Evolutionary conservation across 345 rosid genomes (phyloP), one percentile per base, ranked within the genome.

Genomic region (Salix koriyanagi): DNA sequence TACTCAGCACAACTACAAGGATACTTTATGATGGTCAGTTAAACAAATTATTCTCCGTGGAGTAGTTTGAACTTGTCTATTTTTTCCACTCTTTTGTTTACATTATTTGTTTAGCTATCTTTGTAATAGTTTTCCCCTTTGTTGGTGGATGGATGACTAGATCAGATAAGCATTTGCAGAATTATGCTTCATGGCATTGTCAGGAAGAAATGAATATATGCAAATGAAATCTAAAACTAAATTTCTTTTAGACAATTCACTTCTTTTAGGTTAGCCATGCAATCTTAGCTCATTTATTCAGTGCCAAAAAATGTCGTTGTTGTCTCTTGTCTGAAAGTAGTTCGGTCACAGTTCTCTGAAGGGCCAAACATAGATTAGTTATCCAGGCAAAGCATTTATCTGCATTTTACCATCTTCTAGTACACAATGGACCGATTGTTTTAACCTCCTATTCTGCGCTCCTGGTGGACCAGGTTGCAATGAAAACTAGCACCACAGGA

Each of bases 381-480:
- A 37, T 39, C 30, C 30, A 12, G 12, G 16, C 74, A 71, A 46
- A 48, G 67, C 52, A 36, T 39, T 36, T 77, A 25, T 25, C 23
- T 36, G 26, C 12, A 16, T 32, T 74, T 41, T 37, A 65, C 16
- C 70, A 67, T 69, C 66, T 36, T 71, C 12, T 50, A 13, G 2
- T 36, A 2, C 15, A 18, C 39, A 26, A 42, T 4, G 36, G 65
- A 13, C 23, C 5, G 41, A 6, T n/a, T 77, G 65, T 81, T 64
- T 32, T 67, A 4, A 26, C 76, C 46, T 71, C 65, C 21, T 58
- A 21, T 81, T 11, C 21, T 73, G 60, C 79, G 73, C 79, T 77
- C 44, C 5, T 76, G 77, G 75, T 90, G 94, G 97, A 91, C 76
- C 90, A 80, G 78, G 84, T 70, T 65, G 41, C 71, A 42, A 74